Conservation (phyloP, 352 stramenopile species). For the Globisporangium viniferum region DNA sequence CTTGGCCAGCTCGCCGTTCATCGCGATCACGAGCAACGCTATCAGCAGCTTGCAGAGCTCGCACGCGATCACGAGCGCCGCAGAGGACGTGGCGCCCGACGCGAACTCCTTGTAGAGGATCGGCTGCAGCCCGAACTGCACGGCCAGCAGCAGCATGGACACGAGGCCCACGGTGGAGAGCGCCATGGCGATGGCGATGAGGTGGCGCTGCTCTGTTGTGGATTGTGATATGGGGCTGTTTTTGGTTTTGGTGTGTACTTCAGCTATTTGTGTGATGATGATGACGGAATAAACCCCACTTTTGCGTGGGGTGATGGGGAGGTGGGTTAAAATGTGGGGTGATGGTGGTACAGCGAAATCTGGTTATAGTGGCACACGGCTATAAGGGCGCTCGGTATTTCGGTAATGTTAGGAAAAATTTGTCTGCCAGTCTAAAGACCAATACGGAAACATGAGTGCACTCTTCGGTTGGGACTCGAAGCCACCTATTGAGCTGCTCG, state of each 20-base stretch:
- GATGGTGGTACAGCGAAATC: background rate
- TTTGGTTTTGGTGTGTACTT: background rate
- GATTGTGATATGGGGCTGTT: background rate
- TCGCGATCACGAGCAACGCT: conserved; percentile 41
- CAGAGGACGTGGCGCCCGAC: conserved; percentile 42
- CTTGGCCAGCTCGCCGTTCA: conserved; percentile 27
- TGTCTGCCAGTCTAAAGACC: too few species aligned
- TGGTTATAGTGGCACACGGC: background rate
- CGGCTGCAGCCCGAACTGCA: conserved; percentile 83
- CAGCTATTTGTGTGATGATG: background rate
- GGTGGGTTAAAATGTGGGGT: background rate
- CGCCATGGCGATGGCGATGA: conserved; percentile 1
- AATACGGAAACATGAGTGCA: too few species aligned
- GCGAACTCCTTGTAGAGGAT: conserved; percentile 84
- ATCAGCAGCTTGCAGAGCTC: conserved; percentile 71
- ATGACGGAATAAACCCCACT: background rate
- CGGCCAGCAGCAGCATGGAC: conserved; percentile 60
- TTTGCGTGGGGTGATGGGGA: background rate
- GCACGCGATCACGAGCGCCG: conserved; percentile 74
- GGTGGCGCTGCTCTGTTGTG: background rate
- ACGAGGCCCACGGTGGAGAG: conserved; percentile 7
- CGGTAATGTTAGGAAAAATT: too few species aligned
- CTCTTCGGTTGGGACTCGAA: too few species aligned
- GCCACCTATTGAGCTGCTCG: too few species aligned
- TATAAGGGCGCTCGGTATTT: background rate